These are phyloP conservation scores for Saitozyma podzolica DNA, from an alignment of 768 basidiomycete species.

Conservation along the genomic window DNA sequence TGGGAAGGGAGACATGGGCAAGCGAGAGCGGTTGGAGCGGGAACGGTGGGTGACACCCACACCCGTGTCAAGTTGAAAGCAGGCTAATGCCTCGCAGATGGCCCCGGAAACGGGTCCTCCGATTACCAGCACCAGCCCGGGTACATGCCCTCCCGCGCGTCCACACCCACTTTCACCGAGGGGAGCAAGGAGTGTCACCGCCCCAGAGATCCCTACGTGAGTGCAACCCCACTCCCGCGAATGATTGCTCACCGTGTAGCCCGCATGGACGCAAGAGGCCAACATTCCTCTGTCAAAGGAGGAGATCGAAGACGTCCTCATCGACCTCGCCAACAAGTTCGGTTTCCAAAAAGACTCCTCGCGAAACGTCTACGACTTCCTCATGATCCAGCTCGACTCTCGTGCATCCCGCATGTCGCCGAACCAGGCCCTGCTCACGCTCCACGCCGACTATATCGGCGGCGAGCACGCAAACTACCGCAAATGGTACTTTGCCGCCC, in stretches of 20 bases:
- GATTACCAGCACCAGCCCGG: slow-evolving; percentile 38
- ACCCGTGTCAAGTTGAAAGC: not conserved
- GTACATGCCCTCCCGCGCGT: slow-evolving; percentile 65
- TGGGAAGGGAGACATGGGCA: slow-evolving; percentile 48
- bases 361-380: slow-evolving; percentile 76
- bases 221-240: slow-evolving; percentile 5
- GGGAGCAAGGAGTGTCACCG: slow-evolving; percentile 59
- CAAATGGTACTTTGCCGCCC: slow-evolving; percentile 99
- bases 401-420: slow-evolving; percentile 96
- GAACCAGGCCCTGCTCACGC: slow-evolving; percentile 86
- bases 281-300: slow-evolving; percentile 98
- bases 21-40: slow-evolving; percentile 47
- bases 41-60: slow-evolving; percentile 20
- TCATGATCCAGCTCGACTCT: slow-evolving; percentile 96
- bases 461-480: slow-evolving; percentile 98
- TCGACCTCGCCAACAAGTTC: slow-evolving; percentile 97
- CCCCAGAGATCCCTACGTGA: slow-evolving; percentile 70
- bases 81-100: slow-evolving; percentile 18
- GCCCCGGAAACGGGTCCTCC: slow-evolving; percentile 19
- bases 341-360: slow-evolving; percentile 85
- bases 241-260: slow-evolving; percentile 44
- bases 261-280: slow-evolving; percentile 88
- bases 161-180: slow-evolving; percentile 72
- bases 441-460: slow-evolving; percentile 98
- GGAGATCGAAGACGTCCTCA: slow-evolving; percentile 97